Conservation (phyloP, 768 basidiomycete species). For the Lanmaoa rubissima region DNA sequence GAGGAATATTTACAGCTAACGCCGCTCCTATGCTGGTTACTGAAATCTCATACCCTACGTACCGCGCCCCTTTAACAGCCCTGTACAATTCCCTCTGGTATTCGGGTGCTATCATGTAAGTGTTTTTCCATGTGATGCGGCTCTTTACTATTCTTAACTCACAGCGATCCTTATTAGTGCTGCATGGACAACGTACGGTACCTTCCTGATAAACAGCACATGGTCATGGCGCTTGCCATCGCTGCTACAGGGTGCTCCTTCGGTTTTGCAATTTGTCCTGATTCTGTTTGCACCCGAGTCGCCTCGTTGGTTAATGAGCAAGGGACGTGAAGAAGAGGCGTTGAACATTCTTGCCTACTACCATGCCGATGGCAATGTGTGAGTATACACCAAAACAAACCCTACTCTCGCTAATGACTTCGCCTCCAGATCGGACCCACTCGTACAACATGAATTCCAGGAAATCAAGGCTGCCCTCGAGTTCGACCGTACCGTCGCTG, state of each 20-base stretch:
- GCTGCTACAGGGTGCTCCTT: slow-evolving; percentile 65
- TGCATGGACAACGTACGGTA: slow-evolving; percentile 85
- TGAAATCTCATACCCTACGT: slow-evolving; percentile 80
- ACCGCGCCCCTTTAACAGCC: slow-evolving; percentile 77
- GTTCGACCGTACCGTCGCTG: slow-evolving; percentile 57
- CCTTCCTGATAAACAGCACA: slow-evolving; percentile 61
- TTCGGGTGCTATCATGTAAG: slow-evolving; percentile 73
- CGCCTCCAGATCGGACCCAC: slow-evolving; percentile 49
- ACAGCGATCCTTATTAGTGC: slow-evolving; percentile 39
- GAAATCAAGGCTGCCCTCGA: slow-evolving; percentile 80
- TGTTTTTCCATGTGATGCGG: slow-evolving; percentile 6
- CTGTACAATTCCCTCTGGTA: slow-evolving; percentile 87
- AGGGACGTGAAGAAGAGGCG: slow-evolving; percentile 70
- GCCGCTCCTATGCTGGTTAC: slow-evolving; percentile 83
- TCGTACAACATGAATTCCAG: slow-evolving; percentile 71
- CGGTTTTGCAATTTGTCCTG: slow-evolving; percentile 61
- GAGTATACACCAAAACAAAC: slow-evolving; percentile 13
- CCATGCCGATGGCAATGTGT: slow-evolving; percentile 74
- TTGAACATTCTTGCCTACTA: slow-evolving; percentile 73
- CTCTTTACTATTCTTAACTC: neutral
- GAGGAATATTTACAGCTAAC: slow-evolving; percentile 40
- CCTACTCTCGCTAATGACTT: neutral
- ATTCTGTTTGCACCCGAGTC: slow-evolving; percentile 78
- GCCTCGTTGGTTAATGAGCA: slow-evolving; percentile 79
- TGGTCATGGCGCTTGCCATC: slow-evolving; percentile 89